Evolutionary conservation across 805 yeast species (phyloP).

Genomic region (Saccharomycopsis babjevae): DNA sequence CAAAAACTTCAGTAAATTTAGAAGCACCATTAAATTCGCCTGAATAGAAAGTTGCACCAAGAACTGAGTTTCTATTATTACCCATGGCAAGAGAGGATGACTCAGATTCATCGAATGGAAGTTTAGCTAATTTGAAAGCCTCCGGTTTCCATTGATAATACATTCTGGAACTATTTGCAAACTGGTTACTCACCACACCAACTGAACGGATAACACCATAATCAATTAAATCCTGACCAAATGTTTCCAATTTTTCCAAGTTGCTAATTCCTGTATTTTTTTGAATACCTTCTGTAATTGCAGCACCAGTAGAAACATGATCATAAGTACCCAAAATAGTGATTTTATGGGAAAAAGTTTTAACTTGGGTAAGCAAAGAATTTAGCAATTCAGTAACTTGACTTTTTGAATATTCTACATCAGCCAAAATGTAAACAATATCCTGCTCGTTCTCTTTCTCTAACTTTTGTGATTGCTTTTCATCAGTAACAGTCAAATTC

Average conservation of each 20-base stretch:
- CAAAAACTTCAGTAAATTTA: constrained; percentile 16
- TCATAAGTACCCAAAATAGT: constrained; percentile 62
- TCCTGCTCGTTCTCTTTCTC: constrained; percentile 22
- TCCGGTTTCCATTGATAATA: constrained; percentile 73
- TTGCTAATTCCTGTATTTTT: constrained; percentile 34
- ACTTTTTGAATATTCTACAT: constrained; percentile 29
- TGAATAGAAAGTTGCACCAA: constrained; percentile 9
- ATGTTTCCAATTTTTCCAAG: constrained; percentile 51
- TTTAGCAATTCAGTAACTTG: constrained; percentile 33
- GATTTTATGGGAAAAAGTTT: constrained; percentile 45
- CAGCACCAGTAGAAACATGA: constrained; percentile 50
- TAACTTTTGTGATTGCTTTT: constrained; percentile 17
- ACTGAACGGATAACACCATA: constrained; percentile 54
- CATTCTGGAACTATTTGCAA: constrained; percentile 66
- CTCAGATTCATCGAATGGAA: constrained; percentile 20
- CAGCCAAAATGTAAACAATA: constrained; percentile 27
- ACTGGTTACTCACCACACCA: constrained; percentile 48
- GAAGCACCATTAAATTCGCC: constrained; percentile 6
- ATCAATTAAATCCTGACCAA: constrained; percentile 63
- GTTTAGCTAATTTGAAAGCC: constrained; percentile 47
- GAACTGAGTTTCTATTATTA: not conserved
- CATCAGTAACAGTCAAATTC: constrained; percentile 16
- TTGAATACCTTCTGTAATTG: constrained; percentile 50
- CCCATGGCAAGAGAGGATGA: not conserved
- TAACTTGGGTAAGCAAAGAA: constrained; percentile 38